These are phyloP conservation scores for Coemansia sp. DNA, from an alignment of 192 early-diverging fungal genomes.

Conservation along the genomic window DNA sequence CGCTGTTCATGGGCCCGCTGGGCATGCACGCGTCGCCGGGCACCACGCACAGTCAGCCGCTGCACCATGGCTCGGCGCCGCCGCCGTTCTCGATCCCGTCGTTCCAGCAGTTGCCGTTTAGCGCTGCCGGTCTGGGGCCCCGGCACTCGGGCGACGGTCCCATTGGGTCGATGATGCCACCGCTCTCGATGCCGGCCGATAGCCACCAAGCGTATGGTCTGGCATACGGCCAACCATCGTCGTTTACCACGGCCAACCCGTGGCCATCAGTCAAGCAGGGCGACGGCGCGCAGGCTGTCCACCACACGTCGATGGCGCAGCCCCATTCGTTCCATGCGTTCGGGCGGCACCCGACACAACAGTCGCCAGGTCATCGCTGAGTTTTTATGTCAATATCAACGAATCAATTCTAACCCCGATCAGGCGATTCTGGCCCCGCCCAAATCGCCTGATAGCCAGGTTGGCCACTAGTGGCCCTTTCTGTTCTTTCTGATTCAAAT, in stretches of 20 bases:
- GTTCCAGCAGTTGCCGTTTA: slow-evolving; percentile 17
- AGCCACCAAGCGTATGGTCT: not conserved
- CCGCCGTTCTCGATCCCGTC: slow-evolving; percentile 16
- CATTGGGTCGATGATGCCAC: not conserved
- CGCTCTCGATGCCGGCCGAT: not conserved
- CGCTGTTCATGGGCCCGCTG: slow-evolving; percentile 15
- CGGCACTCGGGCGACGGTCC: slow-evolving; percentile 7
- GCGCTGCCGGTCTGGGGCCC: slow-evolving; percentile 5
- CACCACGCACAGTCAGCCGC: not conserved
- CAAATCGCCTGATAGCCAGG: too few species aligned
- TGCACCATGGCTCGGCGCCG: not conserved
- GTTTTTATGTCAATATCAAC: too few species aligned
- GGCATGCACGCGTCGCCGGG: slow-evolving; percentile 5
- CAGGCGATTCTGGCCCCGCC: too few species aligned
- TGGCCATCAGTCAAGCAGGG: slow-evolving; percentile 23
- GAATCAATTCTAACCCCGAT: too few species aligned
- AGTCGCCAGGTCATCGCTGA: slow-evolving; percentile 1
- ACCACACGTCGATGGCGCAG: not conserved
- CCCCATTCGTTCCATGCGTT: slow-evolving; percentile 2
- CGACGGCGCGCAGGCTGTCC: not conserved
- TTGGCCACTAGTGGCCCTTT: too few species aligned
- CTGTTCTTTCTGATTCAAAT: too few species aligned
- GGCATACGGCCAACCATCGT: slow-evolving; percentile 2
- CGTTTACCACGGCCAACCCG: not conserved
- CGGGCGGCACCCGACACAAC: slow-evolving; percentile 5